Conservation (phyloP, 1,284 basidiomycete genomes). For the Marasmius fiardii region DNA sequence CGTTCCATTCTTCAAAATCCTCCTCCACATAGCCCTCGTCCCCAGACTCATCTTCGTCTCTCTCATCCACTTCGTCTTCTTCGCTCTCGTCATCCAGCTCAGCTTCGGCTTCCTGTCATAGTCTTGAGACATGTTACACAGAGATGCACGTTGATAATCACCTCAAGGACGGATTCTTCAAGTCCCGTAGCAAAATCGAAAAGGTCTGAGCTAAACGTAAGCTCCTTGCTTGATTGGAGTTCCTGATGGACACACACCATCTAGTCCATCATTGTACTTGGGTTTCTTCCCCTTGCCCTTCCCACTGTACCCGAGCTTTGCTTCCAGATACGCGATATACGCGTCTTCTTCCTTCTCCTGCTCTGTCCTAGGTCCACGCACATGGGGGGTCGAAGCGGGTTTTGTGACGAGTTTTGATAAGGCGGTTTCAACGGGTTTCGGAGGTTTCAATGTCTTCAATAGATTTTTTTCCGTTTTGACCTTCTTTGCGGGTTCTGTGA, state of each 20-base stretch:
- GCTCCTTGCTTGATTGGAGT: too few species aligned
- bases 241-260: constrained; percentile 36
- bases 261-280: constrained; percentile 60
- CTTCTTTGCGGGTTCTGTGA: constrained; percentile 4
- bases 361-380: constrained; percentile 26
- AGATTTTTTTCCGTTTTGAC: constrained; percentile 8
- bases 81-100: constrained; percentile 8
- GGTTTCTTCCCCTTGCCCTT: constrained; percentile 33
- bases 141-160: constrained; percentile 19
- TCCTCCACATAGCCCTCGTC: constrained; percentile 24
- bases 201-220: constrained; percentile 35
- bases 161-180: background rate
- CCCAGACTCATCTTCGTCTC: constrained; percentile 18
- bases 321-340: constrained; percentile 78
- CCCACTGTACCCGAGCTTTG: constrained; percentile 55
- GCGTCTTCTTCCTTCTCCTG: constrained; percentile 65
- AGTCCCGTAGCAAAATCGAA: constrained; percentile 48
- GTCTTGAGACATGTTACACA: constrained; percentile 20
- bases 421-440: constrained; percentile 12
- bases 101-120: too few species aligned
- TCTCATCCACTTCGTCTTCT: constrained; percentile 15
- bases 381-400: constrained; percentile 1
- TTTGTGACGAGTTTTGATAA: constrained; percentile 2
- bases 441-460: constrained; percentile 5
- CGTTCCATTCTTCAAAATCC: constrained; percentile 28